phyloP scores from a whole-genome alignment of 179 eudicot genomes.

The Camellia oleifera region DNA sequence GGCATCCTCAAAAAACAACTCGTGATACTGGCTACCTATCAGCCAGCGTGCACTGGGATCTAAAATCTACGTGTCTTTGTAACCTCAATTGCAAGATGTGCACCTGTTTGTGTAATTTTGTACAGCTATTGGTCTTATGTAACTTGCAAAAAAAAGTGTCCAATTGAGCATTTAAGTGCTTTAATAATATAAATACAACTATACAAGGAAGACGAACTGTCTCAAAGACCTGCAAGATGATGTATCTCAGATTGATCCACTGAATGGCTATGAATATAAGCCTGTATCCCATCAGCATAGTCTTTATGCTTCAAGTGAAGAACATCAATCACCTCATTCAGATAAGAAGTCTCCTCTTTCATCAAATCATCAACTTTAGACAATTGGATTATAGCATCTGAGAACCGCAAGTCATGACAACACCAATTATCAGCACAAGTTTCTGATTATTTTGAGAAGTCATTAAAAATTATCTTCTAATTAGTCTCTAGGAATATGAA shows the following conservation, averaged over 20 bases:
- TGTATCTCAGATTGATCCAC: slow-evolving; percentile 73
- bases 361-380: slow-evolving; percentile 52
- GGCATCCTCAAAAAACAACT: slow-evolving; percentile 10
- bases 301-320: slow-evolving; percentile 69
- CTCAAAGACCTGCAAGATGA: slow-evolving; percentile 53
- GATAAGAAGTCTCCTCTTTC: slow-evolving; percentile 57
- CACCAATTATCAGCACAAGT: slow-evolving; percentile 2
- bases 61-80: neutral
- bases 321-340: slow-evolving; percentile 50
- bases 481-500: neutral
- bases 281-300: slow-evolving; percentile 58
- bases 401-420: slow-evolving; percentile 15
- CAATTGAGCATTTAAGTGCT: neutral
- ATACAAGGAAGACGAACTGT: slow-evolving; percentile 8
- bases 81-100: neutral
- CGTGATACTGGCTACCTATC: neutral
- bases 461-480: neutral
- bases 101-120: neutral
- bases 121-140: no score
- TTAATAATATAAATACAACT: neutral
- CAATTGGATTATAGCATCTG: slow-evolving; percentile 53
- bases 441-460: neutral
- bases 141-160: no score
- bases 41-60: neutral
- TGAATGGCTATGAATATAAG: slow-evolving; percentile 45